Evolutionary conservation across 1,284 basidiomycete species (phyloP), one percentile per base, ranked within the genome.

Genomic region (Cutaneotrichosporon sp.): DNA sequence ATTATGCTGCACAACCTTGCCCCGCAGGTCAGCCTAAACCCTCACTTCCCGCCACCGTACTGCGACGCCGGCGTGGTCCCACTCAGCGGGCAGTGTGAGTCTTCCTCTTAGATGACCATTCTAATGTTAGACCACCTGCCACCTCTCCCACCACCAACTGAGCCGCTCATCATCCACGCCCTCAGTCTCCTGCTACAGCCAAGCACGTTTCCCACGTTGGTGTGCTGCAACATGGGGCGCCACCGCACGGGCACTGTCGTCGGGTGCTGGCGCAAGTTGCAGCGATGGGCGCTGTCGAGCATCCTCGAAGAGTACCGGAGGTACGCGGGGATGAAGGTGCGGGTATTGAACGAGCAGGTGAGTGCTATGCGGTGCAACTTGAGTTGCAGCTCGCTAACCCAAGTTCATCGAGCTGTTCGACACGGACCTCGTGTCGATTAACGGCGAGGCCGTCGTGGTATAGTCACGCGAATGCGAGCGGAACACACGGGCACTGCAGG

Each of bases 401-500:
- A 69, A 84, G 82, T 85, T 84, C 66, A 85, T 85, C 69, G 83
- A 84, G 73, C 76, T 84, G 34, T 85, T 85, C 64, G 83, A 84
- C 66, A 82, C 82, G 56, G 83, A 84, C 65, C 73, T 84, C 50
- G 82, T 84, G 26, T 80, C 78, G 0, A 72, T 77, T 47, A 80
- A 73, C 0, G 56, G 56, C 16, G 65, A 63, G 34, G 57, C 26
- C 34, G 21, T 56, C 13, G n/a, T 21, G 11, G 38, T 21, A 38
- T 34, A 34, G 34, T 52, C 16, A 32, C 51, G 31, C 11, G 26
- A 32, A 14, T 14, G 30, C 14, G 51, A 7, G 31, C 16, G 42
- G 42, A 16, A n/a, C 42, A n/a, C 51, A 52, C 51, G 51, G 1
- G 16, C 9, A 10, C 49, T 14, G 49, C 30, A 31, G 11, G 2